Evolutionary conservation across 257 asterid genomes (phyloP), one percentile per base, ranked within the genome.

Genomic region (Rehmannia glutinosa): DNA sequence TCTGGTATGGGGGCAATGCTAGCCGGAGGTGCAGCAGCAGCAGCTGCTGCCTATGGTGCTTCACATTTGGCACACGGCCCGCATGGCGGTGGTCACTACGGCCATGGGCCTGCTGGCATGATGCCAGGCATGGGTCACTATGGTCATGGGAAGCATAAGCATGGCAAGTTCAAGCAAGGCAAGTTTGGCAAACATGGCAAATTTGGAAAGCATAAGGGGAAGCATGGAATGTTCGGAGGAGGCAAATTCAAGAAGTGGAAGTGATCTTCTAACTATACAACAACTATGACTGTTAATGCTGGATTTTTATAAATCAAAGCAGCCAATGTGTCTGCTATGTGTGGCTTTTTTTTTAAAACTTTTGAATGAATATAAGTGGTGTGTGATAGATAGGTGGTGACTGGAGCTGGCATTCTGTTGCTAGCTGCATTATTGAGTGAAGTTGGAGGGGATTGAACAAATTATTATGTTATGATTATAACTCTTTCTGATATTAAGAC

Each of bases 171-270:
- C 58, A 82, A 82, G 77, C 81, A 75, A 1, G 89, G 92, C n/a
- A 85, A 86, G 72, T 78, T 72, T 5, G 84, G 77, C 11, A 85
- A 78, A 42, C 42, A 39, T n/a, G n/a, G n/a, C n/a, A n/a, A n/a
- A n/a, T n/a, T n/a, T 15, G 85, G 92, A 13, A 83, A 80, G 69
- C 82, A 77, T 70, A 81, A 82, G 77, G 83, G 87, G 1, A 82
- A 79, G 78, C 84, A 77, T 51, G 87, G 88, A 24, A 81, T 67
- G 84, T 79, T 73, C 1, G 91, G 91, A 19, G 89, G 90, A 73
- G 89, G 89, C 56, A 82, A 82, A 69, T 86, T 75, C 72, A 88
- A 89, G 92, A 92, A 92, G 88, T 92, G 98, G 97, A 90, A 92
- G 92, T 92, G 62, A 88, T 55, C 65, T 47, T 32, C 8, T 3